Base-by-base conservation (phyloP, 805 yeast species). In the Yamadazyma laniorum region DNA sequence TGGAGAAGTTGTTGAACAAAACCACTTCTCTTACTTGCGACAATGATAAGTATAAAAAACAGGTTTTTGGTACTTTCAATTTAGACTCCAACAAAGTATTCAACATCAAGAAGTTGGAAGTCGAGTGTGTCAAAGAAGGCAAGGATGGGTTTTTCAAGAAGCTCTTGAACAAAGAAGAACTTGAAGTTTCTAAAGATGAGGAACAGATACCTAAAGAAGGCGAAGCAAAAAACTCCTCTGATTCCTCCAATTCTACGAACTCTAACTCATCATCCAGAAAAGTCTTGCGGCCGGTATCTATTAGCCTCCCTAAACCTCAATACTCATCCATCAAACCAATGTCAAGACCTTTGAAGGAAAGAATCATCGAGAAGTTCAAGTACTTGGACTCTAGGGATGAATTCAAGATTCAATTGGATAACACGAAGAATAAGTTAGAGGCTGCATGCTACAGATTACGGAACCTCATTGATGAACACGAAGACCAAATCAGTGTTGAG, bases 391-490 rank as follows among this genome's bases (percentile, higher is more conserved):
- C 56, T 16, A 67, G 67, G 40, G 96, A 88, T 49, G 59, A 63
- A 11, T 77, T 70, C 37, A 70, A 85, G 37, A 60, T 64, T 19
- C 61, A 66, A 37, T 61, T 76, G 28, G 85, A 85, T 31, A 78
- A 77, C 39, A 61, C 75, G 21, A 74, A 77, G 48, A 91, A 90
- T 58, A 61, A 70, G 25, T 71, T 91, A 15, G 98, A 91, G 61
- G 72, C 80, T 15, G 63, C 75, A n/a, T 66, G 89, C 37, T 90
- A 91, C 63, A 73, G 72, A 41, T 68, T 86, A 21, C 77, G 95
- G 40, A 69, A 75, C 7, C 70, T 65, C 36, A 50, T 86, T 14
- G 83, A 77, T 13, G 78, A 77, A 22, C 73, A 74, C 27, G 77
- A 72, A 17, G 72, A 71, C 6, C 41, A 46, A 0, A 46, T 67